Evolutionary conservation across 768 basidiomycete species (phyloP).

Genomic region (Mycena belliarum): DNA sequence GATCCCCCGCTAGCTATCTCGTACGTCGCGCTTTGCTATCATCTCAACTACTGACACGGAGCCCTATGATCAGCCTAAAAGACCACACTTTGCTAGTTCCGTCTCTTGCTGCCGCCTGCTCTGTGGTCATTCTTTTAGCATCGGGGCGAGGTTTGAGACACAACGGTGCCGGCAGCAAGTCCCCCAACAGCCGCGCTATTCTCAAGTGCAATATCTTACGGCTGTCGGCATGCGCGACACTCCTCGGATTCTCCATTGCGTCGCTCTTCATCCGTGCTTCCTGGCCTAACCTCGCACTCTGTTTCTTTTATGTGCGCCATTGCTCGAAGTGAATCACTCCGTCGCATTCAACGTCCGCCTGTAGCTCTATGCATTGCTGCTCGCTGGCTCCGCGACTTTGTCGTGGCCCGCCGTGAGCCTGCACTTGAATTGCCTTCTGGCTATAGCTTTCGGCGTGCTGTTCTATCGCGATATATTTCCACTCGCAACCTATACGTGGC

Average conservation of each 20-base stretch:
- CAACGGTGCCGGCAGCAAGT: too few species aligned
- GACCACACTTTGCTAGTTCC: constrained; percentile 4
- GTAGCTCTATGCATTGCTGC: constrained; percentile 5
- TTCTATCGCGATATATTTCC: constrained; percentile 62
- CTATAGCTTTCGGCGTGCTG: constrained; percentile 43
- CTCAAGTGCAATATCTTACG: constrained; percentile 3
- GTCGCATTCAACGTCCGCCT: neutral
- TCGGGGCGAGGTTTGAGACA: too few species aligned
- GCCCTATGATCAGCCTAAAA: too few species aligned
- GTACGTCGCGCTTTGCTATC: too few species aligned
- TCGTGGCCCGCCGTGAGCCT: neutral
- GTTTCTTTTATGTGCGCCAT: constrained; percentile 12
- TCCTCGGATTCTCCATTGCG: constrained; percentile 8
- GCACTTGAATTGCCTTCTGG: constrained; percentile 31
- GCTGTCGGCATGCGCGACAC: neutral
- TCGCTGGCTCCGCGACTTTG: neutral
- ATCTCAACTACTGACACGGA: too few species aligned
- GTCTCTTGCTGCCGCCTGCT: constrained; percentile 2
- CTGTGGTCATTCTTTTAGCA: neutral
- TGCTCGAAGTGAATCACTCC: too few species aligned
- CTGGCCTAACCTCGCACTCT: neutral
- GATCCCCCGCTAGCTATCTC: too few species aligned
- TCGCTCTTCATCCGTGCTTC: neutral
- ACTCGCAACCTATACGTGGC: constrained; percentile 48
- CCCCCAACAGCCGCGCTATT: too few species aligned